Percentiles rank a stretch among this genome's conserved stretches.
These are phyloP conservation scores for Discostella stelligeroides DNA, from an alignment of 108 stramenopile genomes.

Conservation along the genomic window DNA sequence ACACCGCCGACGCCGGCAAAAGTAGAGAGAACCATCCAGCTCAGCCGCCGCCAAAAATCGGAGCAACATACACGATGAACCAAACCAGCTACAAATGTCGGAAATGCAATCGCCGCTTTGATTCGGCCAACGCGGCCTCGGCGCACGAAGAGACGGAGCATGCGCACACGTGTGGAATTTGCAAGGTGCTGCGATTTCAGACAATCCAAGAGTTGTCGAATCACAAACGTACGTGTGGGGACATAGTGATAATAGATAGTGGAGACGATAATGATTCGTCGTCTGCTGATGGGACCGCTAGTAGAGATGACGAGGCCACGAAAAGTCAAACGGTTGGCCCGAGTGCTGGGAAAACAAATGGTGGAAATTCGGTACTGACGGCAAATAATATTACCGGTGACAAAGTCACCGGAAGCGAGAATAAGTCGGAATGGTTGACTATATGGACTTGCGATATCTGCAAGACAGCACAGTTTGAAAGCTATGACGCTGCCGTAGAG, in stretches of 20 bases:
- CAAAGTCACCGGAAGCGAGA: background rate
- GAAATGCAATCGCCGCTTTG: constrained; percentile 4
- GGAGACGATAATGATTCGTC: background rate
- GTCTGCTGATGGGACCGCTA: no score
- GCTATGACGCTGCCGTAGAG: constrained; percentile 3
- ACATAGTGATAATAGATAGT: background rate
- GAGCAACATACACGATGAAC: no score
- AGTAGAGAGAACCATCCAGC: no score
- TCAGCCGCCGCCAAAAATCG: no score
- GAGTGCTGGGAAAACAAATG: no score
- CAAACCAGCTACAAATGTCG: constrained; percentile 5
- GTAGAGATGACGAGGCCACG: no score
- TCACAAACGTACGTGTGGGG: background rate
- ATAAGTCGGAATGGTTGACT: background rate
- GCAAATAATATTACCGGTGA: background rate
- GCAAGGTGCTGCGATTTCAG: background rate
- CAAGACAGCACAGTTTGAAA: background rate
- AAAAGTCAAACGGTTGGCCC: no score
- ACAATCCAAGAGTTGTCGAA: background rate
- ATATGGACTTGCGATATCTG: constrained; percentile 17
- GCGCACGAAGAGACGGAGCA: background rate
- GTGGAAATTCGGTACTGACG: background rate
- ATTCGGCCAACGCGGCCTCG: background rate
- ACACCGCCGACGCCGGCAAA: no score
- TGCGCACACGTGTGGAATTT: background rate